Percentiles rank a stretch among this genome's conserved stretches.
Evolutionary conservation across 257 asterid genomes (phyloP).

Genomic region (Forsythia viridissima): DNA sequence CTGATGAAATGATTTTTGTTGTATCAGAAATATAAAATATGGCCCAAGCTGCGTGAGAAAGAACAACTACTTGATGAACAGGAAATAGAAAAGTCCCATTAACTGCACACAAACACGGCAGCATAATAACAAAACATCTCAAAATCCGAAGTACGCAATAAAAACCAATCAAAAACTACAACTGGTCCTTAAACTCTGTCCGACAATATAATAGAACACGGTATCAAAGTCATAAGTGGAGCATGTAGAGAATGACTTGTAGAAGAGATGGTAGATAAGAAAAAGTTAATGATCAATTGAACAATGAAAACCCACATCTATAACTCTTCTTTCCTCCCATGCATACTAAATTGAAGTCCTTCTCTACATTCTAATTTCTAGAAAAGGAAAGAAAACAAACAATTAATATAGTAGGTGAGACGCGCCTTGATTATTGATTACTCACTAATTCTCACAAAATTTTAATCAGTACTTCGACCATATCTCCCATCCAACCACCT

Average conservation of each 20-base stretch:
- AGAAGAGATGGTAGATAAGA: neutral
- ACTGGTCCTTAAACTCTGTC: neutral
- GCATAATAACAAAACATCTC: neutral
- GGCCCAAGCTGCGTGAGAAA: too few species aligned
- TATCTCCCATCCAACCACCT: conserved; percentile 25
- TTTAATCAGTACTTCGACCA: conserved; percentile 4
- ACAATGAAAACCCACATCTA: neutral
- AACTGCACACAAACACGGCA: neutral
- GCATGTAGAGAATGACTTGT: neutral
- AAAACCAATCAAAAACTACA: neutral
- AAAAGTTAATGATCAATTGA: neutral
- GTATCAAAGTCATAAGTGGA: neutral
- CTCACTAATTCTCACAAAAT: neutral
- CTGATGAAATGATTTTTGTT: too few species aligned
- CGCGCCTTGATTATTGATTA: neutral
- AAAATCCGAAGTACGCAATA: neutral
- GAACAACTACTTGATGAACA: too few species aligned
- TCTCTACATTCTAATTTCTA: neutral
- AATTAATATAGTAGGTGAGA: conserved; percentile 9
- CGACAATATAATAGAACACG: too few species aligned
- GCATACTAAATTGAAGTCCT: neutral
- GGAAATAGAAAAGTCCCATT: too few species aligned
- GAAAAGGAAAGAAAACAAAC: neutral
- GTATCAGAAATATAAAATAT: too few species aligned
- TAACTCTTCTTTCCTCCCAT: neutral